Base-by-base conservation (phyloP, 179 eudicot species). In the Silene noctiflora region DNA sequence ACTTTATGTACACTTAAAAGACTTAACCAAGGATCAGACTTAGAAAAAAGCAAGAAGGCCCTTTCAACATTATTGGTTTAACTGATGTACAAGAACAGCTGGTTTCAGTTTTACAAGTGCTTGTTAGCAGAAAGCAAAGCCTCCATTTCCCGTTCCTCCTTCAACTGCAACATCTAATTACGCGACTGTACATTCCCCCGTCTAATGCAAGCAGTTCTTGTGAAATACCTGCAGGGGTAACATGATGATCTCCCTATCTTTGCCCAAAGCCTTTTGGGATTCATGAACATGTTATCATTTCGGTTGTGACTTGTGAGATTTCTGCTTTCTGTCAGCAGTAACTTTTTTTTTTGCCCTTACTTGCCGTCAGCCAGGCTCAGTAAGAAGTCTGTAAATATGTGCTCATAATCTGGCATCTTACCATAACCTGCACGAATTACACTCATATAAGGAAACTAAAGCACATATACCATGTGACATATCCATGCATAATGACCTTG, bases 321-420 rank as follows among this genome's bases (percentile, higher is more conserved):
- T 21, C 17, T 56, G 31, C 11, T 35, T 13, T 21, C 13, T 6
- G 44, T 8, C 12, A 22, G 33, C 51, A 17, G 25, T 3, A 14
- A 46, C 11, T 27, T 27, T 16, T 27, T 27, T 16, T 75, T 78
- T 35, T 56, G 0, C 74, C 77, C 72, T 76, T 86, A 87, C 81
- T 88, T 90, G 82, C 79, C 84, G 46, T 87, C 74, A 8, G 56
- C 88, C 78, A 94, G 79, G 72, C 86, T 78, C 84, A 94, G 85
- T 67, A 92, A 87, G 78, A 94, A 94, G 78, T 94, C 98, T 12
- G 98, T 90, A 63, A 94, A 94, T 75, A 94, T 88, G 79, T 94
- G 94, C 84, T 92, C 97, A 31, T 94, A 94, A 71, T 87, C 97
- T 67, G 98, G 97, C 96, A 94, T 92, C 85, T 94, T 94, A 60